Conservation (phyloP, 371 early-diverging fungal genomes). For the Syncephalastrum racemosum region DNA sequence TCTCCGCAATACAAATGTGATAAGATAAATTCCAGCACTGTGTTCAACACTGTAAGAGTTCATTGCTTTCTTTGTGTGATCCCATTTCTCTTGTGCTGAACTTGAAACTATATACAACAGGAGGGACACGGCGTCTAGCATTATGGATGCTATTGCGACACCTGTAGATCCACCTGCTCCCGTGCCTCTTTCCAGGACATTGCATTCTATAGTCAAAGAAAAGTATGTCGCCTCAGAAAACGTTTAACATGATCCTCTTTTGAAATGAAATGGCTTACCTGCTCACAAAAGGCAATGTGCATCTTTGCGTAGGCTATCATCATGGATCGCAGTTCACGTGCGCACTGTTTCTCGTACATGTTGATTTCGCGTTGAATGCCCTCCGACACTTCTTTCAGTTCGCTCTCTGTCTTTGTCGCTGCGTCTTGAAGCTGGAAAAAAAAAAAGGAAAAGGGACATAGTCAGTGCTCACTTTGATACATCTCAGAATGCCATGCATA, state of each 20-base stretch:
- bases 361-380: slow-evolving; percentile 82
- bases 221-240: not conserved
- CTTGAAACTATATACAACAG: no score
- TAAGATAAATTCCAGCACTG: no score
- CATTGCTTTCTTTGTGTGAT: no score
- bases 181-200: slow-evolving; percentile 24
- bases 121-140: no score
- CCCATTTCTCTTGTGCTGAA: no score
- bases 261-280: slow-evolving; percentile 34
- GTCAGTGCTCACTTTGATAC: not conserved
- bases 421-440: slow-evolving; percentile 74
- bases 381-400: slow-evolving; percentile 68
- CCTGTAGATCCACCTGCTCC: slow-evolving; percentile 14
- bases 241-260: not conserved
- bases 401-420: slow-evolving; percentile 55
- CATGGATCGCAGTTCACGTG: slow-evolving; percentile 71
- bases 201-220: slow-evolving; percentile 18
- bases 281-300: slow-evolving; percentile 75
- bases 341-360: slow-evolving; percentile 81
- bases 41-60: no score
- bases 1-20: no score
- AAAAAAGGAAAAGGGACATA: not conserved
- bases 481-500: slow-evolving; percentile 9
- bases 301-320: slow-evolving; percentile 75
- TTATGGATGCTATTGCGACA: not conserved